phyloP scores from a whole-genome alignment of 2,329 filamentous ascomycete species.

The Septoria linicola region DNA sequence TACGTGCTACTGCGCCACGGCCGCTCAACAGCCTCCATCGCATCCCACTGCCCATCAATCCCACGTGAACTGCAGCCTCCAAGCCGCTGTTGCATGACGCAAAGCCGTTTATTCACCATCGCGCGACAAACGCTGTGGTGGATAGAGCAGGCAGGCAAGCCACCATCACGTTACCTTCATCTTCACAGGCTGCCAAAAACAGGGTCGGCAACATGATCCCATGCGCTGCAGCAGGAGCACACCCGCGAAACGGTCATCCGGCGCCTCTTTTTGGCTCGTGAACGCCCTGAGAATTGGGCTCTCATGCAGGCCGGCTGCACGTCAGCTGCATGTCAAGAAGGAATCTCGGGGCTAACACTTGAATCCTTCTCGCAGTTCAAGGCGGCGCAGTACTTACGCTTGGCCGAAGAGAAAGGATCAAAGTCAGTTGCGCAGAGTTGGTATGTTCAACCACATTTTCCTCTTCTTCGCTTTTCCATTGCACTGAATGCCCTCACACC shows the following conservation, averaged over 20 bases:
- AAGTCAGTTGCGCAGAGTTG: constrained; percentile 93
- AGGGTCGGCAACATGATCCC: neutral
- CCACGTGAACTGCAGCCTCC: constrained; percentile 16
- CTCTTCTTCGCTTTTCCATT: neutral
- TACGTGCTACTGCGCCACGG: constrained; percentile 52
- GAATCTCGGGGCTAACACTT: neutral
- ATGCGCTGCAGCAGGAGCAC: neutral
- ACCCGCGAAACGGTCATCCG: constrained; percentile 5
- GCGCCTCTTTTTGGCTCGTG: neutral
- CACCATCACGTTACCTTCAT: neutral
- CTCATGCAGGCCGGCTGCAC: constrained; percentile 27
- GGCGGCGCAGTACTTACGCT: constrained; percentile 85
- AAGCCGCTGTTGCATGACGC: neutral
- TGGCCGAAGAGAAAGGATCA: constrained; percentile 83
- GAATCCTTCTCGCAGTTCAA: constrained; percentile 57
- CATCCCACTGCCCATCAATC: constrained; percentile 9
- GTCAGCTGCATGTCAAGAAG: constrained; percentile 1
- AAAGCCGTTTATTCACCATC: neutral
- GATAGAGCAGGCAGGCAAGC: neutral
- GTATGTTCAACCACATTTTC: constrained; percentile 57
- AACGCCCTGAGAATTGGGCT: constrained; percentile 26
- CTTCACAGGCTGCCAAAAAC: neutral
- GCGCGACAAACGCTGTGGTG: neutral
- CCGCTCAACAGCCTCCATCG: constrained; percentile 6
- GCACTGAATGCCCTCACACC: neutral